phyloP scores from a whole-genome alignment of 2,329 filamentous ascomycete genomes.

The Bimuria novae-zelandiae region DNA sequence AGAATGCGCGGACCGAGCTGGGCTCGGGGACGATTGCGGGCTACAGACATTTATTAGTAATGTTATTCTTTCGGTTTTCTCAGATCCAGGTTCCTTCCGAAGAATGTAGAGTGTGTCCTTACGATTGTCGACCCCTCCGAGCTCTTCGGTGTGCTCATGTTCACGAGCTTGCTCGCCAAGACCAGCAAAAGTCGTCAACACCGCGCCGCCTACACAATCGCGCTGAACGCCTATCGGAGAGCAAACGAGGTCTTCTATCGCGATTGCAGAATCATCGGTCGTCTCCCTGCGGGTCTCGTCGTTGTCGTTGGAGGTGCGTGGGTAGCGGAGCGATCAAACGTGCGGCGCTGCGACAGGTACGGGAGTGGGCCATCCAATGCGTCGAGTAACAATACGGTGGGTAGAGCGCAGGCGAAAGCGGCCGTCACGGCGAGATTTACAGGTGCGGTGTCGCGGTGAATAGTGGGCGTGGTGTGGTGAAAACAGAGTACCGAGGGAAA shows the following conservation, averaged over 20 bases:
- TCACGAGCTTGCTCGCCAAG: constrained; percentile 13
- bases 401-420: constrained; percentile 12
- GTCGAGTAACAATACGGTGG: constrained; percentile 11
- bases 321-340: constrained; percentile 17
- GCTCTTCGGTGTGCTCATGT: constrained; percentile 26
- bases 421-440: constrained; percentile 24
- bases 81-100: constrained; percentile 23
- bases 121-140: constrained; percentile 26
- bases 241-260: constrained; percentile 23
- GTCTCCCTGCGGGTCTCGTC: constrained; percentile 17
- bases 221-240: constrained; percentile 27
- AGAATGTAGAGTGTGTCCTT: constrained; percentile 22
- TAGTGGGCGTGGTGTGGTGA: constrained; percentile 11
- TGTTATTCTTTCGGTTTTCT: constrained; percentile 20
- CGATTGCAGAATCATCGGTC: constrained; percentile 39
- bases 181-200: constrained; percentile 11
- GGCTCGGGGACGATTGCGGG: constrained; percentile 18
- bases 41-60: constrained; percentile 6
- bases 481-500: constrained; percentile 5
- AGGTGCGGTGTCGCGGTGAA: constrained; percentile 12
- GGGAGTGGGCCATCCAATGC: constrained; percentile 39
- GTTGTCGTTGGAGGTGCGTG: constrained; percentile 5
- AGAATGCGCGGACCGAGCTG: constrained; percentile 33
- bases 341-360: constrained; percentile 21
- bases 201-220: constrained; percentile 18